Evolutionary conservation across 169 alveolate genomes (phyloP).

Genomic region (Cardiosporidium cionae): DNA sequence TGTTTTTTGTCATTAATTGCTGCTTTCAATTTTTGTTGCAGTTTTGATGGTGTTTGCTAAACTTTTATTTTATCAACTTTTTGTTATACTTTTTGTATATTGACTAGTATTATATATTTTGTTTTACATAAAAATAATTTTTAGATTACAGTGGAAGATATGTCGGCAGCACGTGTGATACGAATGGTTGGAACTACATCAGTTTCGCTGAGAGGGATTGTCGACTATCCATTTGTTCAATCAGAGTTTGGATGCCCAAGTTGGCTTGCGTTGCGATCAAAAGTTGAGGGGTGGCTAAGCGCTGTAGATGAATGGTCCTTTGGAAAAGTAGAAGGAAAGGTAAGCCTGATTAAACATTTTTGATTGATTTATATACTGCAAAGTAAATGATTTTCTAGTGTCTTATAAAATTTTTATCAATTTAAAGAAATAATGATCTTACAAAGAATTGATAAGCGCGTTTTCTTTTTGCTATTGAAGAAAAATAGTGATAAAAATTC

Average conservation of each 20-base stretch:
- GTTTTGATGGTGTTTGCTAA: background rate
- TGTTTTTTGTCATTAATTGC: background rate
- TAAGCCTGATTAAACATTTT: background rate
- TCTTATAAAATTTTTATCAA: too few relatives aligned
- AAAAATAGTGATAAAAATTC: too few relatives aligned
- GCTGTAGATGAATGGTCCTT: slow-evolving; percentile 8
- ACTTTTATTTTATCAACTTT: background rate
- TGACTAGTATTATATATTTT: too few relatives aligned
- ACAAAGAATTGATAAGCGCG: too few relatives aligned
- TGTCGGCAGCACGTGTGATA: slow-evolving; percentile 5
- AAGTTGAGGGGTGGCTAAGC: slow-evolving; percentile 13
- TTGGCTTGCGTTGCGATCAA: slow-evolving; percentile 15
- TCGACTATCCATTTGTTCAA: slow-evolving; percentile 10
- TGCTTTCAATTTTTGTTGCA: background rate
- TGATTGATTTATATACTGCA: too few relatives aligned
- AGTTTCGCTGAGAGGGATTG: slow-evolving; percentile 24
- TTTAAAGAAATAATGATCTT: too few relatives aligned
- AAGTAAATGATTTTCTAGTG: too few relatives aligned
- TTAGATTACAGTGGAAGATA: slow-evolving; percentile 13
- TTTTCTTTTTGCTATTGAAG: too few relatives aligned
- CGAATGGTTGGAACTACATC: slow-evolving; percentile 9
- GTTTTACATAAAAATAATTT: too few relatives aligned
- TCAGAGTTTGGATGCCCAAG: slow-evolving; percentile 13
- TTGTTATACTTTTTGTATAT: too few relatives aligned
- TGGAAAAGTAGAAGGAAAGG: slow-evolving; percentile 14